These are phyloP conservation scores for Elongisporangium anandrum DNA, from an alignment of 352 stramenopile species.

Conservation along the genomic window DNA sequence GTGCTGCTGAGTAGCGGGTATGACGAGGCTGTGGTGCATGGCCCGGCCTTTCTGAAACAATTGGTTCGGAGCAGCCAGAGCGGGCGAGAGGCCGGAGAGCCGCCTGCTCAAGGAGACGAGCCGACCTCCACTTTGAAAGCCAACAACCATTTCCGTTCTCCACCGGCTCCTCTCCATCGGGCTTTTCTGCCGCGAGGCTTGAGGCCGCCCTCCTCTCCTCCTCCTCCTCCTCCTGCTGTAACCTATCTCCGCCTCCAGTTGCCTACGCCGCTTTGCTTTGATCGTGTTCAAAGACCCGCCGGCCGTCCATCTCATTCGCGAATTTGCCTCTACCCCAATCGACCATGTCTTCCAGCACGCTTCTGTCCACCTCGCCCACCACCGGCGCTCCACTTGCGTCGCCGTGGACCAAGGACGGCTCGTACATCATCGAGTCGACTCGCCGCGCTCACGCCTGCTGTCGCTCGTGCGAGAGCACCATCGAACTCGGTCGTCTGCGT, in stretches of 20 bases:
- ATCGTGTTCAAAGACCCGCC: not conserved
- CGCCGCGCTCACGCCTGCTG: slow-evolving; percentile 66
- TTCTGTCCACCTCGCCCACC: not conserved
- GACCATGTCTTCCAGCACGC: not conserved
- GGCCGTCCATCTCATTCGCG: not conserved
- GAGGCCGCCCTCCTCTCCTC: not conserved
- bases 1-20: not conserved
- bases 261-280: not conserved
- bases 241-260: not conserved
- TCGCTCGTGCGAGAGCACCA: slow-evolving; percentile 66
- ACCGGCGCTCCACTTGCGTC: slow-evolving; percentile 10
- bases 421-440: slow-evolving; percentile 79
- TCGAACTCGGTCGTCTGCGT: slow-evolving; percentile 59
- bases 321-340: not conserved
- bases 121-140: not conserved
- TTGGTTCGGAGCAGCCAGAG: not conserved
- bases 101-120: not conserved
- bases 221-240: not conserved
- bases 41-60: not conserved
- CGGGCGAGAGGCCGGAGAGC: not conserved
- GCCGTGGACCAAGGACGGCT: slow-evolving; percentile 73
- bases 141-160: not conserved
- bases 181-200: not conserved
- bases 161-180: not conserved
- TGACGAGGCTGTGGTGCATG: not conserved